These are phyloP conservation scores for Coemansia sp. DNA, from an alignment of 192 early-diverging fungal species.

Conservation along the genomic window DNA sequence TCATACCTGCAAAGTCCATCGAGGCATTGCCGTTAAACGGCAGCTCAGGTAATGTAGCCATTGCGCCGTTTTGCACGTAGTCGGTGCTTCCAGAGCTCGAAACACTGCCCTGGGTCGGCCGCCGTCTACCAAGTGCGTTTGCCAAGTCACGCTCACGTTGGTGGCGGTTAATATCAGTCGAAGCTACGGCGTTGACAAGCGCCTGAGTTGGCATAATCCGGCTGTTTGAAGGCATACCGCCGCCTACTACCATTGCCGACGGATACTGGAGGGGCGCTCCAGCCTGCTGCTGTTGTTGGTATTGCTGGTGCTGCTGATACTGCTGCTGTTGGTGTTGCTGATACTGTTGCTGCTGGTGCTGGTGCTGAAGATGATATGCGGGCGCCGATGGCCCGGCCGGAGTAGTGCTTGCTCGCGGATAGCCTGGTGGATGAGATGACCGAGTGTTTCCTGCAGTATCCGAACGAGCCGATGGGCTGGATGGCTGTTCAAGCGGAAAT, in stretches of 20 bases:
- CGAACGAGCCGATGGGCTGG: conserved; percentile 30
- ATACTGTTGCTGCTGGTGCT: too few relatives aligned
- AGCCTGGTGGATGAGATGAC: conserved; percentile 13
- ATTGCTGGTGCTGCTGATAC: too few relatives aligned
- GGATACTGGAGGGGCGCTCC: conserved; percentile 23
- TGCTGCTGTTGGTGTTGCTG: too few relatives aligned
- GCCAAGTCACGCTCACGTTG: conserved; percentile 51
- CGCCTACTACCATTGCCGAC: conserved; percentile 52
- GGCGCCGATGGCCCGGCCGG: neutral
- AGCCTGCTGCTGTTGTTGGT: neutral
- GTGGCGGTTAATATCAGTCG: conserved; percentile 29
- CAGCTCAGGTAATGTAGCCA: conserved; percentile 16
- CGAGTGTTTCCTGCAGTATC: conserved; percentile 17
- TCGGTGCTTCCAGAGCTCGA: neutral
- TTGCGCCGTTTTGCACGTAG: conserved; percentile 3
- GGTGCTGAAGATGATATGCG: conserved; percentile 9
- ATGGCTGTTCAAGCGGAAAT: conserved; percentile 13
- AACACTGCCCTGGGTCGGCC: conserved; percentile 32
- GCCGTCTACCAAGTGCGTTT: conserved; percentile 40
- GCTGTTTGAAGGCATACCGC: conserved; percentile 41
- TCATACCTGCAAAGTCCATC: conserved; percentile 13
- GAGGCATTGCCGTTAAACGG: conserved; percentile 37
- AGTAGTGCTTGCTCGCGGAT: conserved; percentile 26
- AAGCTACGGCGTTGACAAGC: conserved; percentile 39
- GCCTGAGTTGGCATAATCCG: conserved; percentile 37